Conservation (phyloP, 169 alveolate genomes). For the Plasmodium gallinaceum region DNA sequence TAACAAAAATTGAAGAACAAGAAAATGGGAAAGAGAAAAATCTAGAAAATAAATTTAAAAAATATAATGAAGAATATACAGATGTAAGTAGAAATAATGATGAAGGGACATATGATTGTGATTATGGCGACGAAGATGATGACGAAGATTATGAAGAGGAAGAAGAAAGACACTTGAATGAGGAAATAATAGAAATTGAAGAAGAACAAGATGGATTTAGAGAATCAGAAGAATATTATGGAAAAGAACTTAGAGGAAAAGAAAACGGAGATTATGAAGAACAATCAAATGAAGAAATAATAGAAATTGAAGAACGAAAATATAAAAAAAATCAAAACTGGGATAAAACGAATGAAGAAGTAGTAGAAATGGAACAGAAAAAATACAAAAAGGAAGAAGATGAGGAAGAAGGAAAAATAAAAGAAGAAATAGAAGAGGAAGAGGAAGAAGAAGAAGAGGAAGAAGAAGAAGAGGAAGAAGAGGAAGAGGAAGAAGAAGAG, state of each 20-base stretch:
- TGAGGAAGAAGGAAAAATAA: background rate
- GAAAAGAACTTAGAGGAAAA: slow-evolving; percentile 4
- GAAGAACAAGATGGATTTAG: slow-evolving; percentile 1
- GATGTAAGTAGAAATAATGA: background rate
- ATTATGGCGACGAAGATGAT: background rate
- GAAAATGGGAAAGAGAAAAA: background rate
- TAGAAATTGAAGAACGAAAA: background rate
- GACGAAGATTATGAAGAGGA: background rate
- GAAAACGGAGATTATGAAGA: background rate
- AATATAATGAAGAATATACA: background rate
- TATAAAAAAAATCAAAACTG: slow-evolving; percentile 5
- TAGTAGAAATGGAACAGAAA: background rate
- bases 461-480: background rate
- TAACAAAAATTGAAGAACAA: background rate
- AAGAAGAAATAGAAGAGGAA: slow-evolving; percentile 6
- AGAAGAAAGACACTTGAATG: slow-evolving; percentile 3
- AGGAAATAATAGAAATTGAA: slow-evolving; percentile 2
- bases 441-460: slow-evolving; percentile 5
- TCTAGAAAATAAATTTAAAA: background rate
- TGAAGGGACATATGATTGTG: background rate
- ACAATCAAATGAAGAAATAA: background rate
- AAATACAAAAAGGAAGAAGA: background rate
- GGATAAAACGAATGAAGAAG: background rate
- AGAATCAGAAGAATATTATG: slow-evolving; percentile 18
- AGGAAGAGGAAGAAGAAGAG: slow-evolving; percentile 22